These are phyloP conservation scores for Pyrus betulifolia DNA, from an alignment of 306 rosid species.

Conservation along the genomic window DNA sequence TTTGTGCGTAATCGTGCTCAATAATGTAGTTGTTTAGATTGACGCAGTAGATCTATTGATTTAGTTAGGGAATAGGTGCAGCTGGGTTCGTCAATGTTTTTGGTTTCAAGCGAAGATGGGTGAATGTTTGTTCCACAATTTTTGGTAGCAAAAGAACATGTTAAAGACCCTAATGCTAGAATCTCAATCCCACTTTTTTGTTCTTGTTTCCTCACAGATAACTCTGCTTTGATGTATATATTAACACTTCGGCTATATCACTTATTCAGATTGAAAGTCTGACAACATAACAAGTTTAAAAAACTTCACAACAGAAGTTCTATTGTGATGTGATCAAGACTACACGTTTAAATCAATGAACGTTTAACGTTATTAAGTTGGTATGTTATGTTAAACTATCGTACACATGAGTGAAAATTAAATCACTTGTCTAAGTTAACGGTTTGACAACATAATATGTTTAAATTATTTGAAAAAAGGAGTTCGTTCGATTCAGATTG, in stretches of 20 bases:
- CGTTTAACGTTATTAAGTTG: too few species aligned
- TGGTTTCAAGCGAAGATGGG: neutral
- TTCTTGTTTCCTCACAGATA: neutral
- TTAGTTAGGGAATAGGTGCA: slow-evolving; percentile 33
- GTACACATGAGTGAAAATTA: neutral
- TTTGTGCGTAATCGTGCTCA: slow-evolving; percentile 22
- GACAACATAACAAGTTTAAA: neutral
- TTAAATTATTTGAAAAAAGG: neutral
- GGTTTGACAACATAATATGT: too few species aligned
- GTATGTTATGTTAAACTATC: neutral
- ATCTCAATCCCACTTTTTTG: neutral
- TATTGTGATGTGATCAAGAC: too few species aligned
- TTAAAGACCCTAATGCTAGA: slow-evolving; percentile 12
- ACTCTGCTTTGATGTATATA: neutral
- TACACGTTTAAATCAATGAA: too few species aligned
- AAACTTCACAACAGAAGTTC: too few species aligned
- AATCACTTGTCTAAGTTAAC: too few species aligned
- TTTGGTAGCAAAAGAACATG: slow-evolving; percentile 23
- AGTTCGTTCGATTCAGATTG: neutral
- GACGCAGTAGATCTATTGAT: slow-evolving; percentile 17
- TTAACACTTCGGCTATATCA: neutral
- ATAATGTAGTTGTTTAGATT: slow-evolving; percentile 33
- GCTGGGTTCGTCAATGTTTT: slow-evolving; percentile 26
- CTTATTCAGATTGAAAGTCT: neutral
- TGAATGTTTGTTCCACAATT: slow-evolving; percentile 25